Percentiles rank a stretch among this genome's conserved stretches.
Evolutionary conservation across 2,329 filamentous ascomycete species (phyloP).

Genomic region (Aureobasidium pullulans): DNA sequence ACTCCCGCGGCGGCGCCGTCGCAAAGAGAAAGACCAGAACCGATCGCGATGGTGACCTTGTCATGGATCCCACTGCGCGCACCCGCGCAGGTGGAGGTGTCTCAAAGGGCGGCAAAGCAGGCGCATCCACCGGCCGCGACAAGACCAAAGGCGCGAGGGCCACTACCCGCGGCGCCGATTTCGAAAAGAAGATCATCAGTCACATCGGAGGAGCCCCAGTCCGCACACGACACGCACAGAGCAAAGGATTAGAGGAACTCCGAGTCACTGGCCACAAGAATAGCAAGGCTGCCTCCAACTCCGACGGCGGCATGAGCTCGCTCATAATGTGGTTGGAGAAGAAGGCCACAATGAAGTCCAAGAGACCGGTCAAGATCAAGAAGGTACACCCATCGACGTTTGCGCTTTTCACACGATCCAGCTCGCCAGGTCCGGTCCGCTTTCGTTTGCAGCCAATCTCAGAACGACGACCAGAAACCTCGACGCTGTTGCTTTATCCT

Average conservation of each 20-base stretch:
- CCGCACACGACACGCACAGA: constrained; percentile 13
- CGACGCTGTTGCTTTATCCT: constrained; percentile 12
- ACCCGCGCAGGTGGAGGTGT: constrained; percentile 25
- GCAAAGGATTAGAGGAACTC: constrained; percentile 26
- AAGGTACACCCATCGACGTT: constrained; percentile 25
- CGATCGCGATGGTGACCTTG: constrained; percentile 56
- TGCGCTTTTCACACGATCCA: not conserved
- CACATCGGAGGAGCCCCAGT: constrained; percentile 25
- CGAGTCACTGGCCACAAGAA: constrained; percentile 35
- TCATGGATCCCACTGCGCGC: constrained; percentile 45
- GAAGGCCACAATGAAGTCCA: constrained; percentile 28
- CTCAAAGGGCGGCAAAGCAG: constrained; percentile 15
- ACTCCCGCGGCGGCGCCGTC: constrained; percentile 14
- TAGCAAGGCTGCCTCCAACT: constrained; percentile 28
- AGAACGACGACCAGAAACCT: constrained; percentile 26
- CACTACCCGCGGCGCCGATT: constrained; percentile 13
- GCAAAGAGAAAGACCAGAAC: constrained; percentile 22
- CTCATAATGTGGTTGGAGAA: constrained; percentile 36
- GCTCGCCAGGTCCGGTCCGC: constrained; percentile 22
- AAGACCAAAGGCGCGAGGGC: constrained; percentile 18
- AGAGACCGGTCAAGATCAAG: constrained; percentile 29
- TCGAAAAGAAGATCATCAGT: constrained; percentile 23
- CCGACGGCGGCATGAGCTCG: constrained; percentile 29
- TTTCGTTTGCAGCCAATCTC: constrained; percentile 22
- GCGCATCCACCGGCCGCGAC: constrained; percentile 9